Evolutionary conservation across 2,329 filamentous ascomycete species (phyloP), one percentile per base, ranked within the genome.

Genomic region (Coniella lustricola): DNA sequence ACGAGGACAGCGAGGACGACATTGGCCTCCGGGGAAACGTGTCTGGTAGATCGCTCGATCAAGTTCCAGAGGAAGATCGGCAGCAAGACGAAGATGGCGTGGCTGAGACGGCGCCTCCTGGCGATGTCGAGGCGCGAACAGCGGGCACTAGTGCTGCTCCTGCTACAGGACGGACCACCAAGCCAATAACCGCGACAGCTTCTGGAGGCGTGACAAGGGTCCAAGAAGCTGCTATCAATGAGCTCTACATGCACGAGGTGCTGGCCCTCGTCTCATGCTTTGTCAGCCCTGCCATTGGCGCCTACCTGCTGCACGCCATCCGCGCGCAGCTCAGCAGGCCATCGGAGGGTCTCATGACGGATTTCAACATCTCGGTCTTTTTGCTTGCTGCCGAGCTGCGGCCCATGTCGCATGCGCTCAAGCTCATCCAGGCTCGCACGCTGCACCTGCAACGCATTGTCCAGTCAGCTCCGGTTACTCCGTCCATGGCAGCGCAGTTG

Each of bases 351-450:
- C 72, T 97, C 10, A 84, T 97, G 7, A 95, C 89, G 4, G 87
- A 95, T 64, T 94, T 91, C 68, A 96, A 96, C 64, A 74, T 97
- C 47, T 90, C 85, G 12, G 87, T 97, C 45, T 97, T 96, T 64
- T 72, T 95, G 3, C 75, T 95, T 16, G 87, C 86, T 1, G 87
- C 91, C 3, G 91, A 97, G 66, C 72, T 96, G 22, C 83, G 87
- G 3, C 91, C 91, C 0, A 70, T 90, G 42, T 81, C 87, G 1
- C 90, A 96, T 61, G 69, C 94, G 21, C 79, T 95, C 53, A 87
- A 84, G 61, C 77, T 96, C 59, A 76, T 94, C 3, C 84, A 89
- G 59, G 77, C 81, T 13, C 80, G 88, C 31, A 95, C 90, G 2
- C 70, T 94, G 8, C 82, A 90, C 59, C 75, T 96, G 1, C 90